Evolutionary conservation across 805 yeast genomes (phyloP), one percentile per base, ranked within the genome.

Genomic region (Zygoascus ofunaensis): DNA sequence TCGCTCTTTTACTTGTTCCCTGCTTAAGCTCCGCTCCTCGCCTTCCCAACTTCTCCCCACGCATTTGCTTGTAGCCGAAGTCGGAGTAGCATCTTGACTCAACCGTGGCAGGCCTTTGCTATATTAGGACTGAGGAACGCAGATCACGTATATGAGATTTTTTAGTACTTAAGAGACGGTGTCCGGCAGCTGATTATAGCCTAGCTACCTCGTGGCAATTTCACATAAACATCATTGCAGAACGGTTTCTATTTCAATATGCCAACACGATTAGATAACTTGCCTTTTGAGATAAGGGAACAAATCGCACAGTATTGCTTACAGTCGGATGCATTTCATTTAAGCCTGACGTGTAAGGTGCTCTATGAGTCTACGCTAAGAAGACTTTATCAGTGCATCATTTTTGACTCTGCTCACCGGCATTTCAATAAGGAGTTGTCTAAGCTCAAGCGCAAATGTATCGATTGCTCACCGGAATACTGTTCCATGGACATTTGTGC

Each of bases 301-400:
- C 36, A 28, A 22, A 55, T 62, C 8, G 54, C 62, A 12, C 49
- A 52, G 38, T 45, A 52, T 23, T 58, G 62, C 38, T 46, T 46
- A 4, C 66, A 60, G 42, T 54, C 63, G 3, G 67, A 63, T 32
- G 57, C 60, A 3, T 57, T 60, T 26, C 57, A 53, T 26, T 53
- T 62, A 5, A 53, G 59, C 12, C 37, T 60, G 19, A 55, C 62
- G 1, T 52, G 54, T 33, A 51, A 52, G n/a, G 36, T 37, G 5
- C 37, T 58, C 26, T 41, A 51, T 22, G 49, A 49, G 5, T 51
- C 57, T 5, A 46, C 59, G 4, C 35, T 54, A 5, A 51, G 54
- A 7, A 52, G 57, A 4, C 47, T 62, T 1, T 62, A 62, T 44
- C 55, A 49, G 15, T 49, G 56, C 37, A 54, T 62, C 8, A 47